These are phyloP conservation scores for Xanthoparmelia taractica DNA, from an alignment of 495 filamentous ascomycete species.

Conservation along the genomic window DNA sequence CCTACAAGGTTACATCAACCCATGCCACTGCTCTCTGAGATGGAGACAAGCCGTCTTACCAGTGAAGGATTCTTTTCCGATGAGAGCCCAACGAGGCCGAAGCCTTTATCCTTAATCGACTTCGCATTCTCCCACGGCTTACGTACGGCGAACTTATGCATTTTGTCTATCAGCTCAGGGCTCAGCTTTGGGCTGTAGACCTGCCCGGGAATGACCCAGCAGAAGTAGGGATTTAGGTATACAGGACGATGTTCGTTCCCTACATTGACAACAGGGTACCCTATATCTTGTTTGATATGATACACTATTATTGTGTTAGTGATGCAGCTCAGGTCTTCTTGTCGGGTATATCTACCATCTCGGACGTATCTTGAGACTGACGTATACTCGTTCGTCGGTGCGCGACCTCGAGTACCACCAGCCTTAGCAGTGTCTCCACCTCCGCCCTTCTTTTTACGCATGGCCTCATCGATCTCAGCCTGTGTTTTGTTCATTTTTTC, in stretches of 20 bases:
- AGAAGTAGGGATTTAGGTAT: slow-evolving; percentile 60
- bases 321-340: background rate
- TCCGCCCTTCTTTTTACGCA: too few species aligned
- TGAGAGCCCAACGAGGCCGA: slow-evolving; percentile 38
- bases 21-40: background rate
- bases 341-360: background rate
- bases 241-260: slow-evolving; percentile 49
- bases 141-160: slow-evolving; percentile 64
- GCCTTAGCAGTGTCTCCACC: too few species aligned
- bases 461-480: background rate
- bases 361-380: background rate
- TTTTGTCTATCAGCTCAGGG: slow-evolving; percentile 47
- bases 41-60: background rate
- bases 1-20: background rate
- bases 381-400: too few species aligned
- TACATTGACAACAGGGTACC: slow-evolving; percentile 61
- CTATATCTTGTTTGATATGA: background rate
- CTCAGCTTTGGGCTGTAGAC: slow-evolving; percentile 46
- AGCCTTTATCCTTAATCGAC: slow-evolving; percentile 54
- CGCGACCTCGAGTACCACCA: too few species aligned
- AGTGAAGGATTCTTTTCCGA: background rate
- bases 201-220: slow-evolving; percentile 59
- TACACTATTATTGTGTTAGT: background rate
- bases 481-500: background rate
- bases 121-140: slow-evolving; percentile 54